phyloP scores from a whole-genome alignment of 306 rosid genomes.

The Lathyrus aphaca region DNA sequence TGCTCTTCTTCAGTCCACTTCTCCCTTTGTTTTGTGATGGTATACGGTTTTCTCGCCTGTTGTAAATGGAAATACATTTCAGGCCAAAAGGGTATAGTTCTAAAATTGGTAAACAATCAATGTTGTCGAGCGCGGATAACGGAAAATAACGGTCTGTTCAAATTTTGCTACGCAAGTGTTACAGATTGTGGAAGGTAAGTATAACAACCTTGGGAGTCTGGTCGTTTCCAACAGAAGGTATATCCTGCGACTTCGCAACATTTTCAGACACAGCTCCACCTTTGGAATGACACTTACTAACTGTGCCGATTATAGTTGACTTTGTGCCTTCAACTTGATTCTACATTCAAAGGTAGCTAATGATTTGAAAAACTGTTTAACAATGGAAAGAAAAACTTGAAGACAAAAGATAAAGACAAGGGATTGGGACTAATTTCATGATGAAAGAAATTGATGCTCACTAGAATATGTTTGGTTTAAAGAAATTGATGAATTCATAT shows the following conservation, averaged over 20 bases:
- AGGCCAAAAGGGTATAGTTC: neutral
- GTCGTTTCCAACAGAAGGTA: constrained; percentile 48
- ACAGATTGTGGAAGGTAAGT: constrained; percentile 18
- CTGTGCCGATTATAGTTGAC: constrained; percentile 41
- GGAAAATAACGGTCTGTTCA: too few species aligned
- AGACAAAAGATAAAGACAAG: constrained; percentile 7
- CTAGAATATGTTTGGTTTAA: constrained; percentile 38
- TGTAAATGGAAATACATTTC: constrained; percentile 26
- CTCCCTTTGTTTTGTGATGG: constrained; percentile 90
- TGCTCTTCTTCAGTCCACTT: constrained; percentile 99
- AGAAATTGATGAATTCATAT: constrained; percentile 42
- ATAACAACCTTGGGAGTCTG: constrained; percentile 65
- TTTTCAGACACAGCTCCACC: constrained; percentile 50
- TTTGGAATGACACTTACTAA: constrained; percentile 40
- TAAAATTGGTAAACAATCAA: too few species aligned
- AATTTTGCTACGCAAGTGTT: too few species aligned
- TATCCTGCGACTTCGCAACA: constrained; percentile 38
- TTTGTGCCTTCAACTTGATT: constrained; percentile 53
- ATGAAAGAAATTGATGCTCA: constrained; percentile 50
- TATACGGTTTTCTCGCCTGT: constrained; percentile 90
- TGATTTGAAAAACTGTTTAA: constrained; percentile 33
- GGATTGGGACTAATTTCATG: constrained; percentile 31
- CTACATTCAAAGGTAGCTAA: constrained; percentile 48
- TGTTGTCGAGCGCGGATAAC: too few species aligned
- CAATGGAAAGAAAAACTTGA: neutral